A percentile compares a stretch with the other conserved stretches of the same genome.
Conservation (phyloP, 2,329 filamentous ascomycete species). For the Talaromyces sp. region DNA sequence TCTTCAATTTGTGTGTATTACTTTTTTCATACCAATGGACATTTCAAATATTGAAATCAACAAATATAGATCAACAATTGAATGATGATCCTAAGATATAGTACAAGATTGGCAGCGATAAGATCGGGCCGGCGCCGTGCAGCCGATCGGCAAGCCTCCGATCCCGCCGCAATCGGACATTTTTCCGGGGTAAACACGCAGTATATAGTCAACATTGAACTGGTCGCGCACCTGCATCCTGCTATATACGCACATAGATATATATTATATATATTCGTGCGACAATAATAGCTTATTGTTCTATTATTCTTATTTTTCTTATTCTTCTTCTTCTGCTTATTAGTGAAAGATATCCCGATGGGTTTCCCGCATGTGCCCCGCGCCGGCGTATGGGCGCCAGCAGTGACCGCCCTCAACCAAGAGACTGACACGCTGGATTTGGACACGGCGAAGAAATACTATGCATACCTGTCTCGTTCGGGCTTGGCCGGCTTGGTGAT, state of each 20-base stretch:
- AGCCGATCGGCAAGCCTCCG: not conserved
- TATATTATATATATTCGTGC: not conserved
- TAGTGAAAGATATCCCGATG: not conserved
- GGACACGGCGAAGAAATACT: conserved; percentile 47
- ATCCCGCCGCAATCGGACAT: not conserved
- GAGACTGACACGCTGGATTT: conserved; percentile 46
- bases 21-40: too few species aligned
- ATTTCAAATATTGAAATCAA: too few species aligned
- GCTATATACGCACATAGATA: too few species aligned
- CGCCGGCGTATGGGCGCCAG: conserved; percentile 48
- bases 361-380: conserved; percentile 18
- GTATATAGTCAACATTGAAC: not conserved
- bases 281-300: not conserved
- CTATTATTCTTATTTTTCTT: not conserved
- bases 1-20: too few species aligned
- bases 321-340: not conserved
- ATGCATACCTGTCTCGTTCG: conserved; percentile 45
- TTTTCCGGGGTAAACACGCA: not conserved
- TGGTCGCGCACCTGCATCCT: not conserved
- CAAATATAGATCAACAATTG: not conserved
- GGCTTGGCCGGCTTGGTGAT: conserved; percentile 51
- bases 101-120: not conserved
- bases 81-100: not conserved
- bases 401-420: conserved; percentile 52
- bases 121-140: not conserved